Evolutionary conservation across 2,329 filamentous ascomycete genomes (phyloP).

Genomic region (Aspergillus sp.): DNA sequence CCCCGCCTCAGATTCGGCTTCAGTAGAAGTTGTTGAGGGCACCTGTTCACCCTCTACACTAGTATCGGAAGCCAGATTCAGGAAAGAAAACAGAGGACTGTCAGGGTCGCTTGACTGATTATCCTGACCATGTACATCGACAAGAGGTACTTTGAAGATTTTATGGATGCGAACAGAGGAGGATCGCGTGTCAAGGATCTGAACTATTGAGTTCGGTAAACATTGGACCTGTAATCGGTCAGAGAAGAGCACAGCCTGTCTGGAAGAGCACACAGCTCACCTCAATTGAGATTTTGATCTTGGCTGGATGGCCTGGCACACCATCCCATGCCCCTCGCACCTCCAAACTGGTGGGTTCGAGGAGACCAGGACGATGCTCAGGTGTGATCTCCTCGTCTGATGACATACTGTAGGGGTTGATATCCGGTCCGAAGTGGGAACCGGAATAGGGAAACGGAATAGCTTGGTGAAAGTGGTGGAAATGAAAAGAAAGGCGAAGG

Average conservation of each 20-base stretch:
- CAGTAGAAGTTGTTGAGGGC: no score
- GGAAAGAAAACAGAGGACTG: slow-evolving; percentile 13
- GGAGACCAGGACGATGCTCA: slow-evolving; percentile 17
- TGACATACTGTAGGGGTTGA: background rate
- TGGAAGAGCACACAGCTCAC: slow-evolving; percentile 18
- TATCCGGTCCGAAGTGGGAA: background rate
- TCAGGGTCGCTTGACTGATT: slow-evolving; percentile 1
- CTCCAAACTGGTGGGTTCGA: slow-evolving; percentile 21
- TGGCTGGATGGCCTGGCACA: slow-evolving; percentile 18
- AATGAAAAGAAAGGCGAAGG: background rate
- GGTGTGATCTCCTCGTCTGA: background rate
- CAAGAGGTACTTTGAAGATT: slow-evolving; percentile 11
- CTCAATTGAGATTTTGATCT: slow-evolving; percentile 27
- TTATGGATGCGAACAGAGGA: slow-evolving; percentile 9
- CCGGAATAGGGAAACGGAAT: background rate
- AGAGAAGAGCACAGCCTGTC: background rate
- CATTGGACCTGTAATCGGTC: slow-evolving; percentile 20
- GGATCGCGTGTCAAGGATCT: slow-evolving; percentile 19
- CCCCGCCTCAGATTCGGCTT: no score
- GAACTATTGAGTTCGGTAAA: slow-evolving; percentile 19
- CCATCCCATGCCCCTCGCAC: slow-evolving; percentile 32
- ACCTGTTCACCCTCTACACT: no score
- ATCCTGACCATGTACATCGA: slow-evolving; percentile 3
- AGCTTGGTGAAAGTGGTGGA: background rate
- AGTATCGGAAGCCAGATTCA: slow-evolving; percentile 1